Base-by-base conservation (phyloP, 2,329 filamentous ascomycete species). In the Sarocladium strictum region DNA sequence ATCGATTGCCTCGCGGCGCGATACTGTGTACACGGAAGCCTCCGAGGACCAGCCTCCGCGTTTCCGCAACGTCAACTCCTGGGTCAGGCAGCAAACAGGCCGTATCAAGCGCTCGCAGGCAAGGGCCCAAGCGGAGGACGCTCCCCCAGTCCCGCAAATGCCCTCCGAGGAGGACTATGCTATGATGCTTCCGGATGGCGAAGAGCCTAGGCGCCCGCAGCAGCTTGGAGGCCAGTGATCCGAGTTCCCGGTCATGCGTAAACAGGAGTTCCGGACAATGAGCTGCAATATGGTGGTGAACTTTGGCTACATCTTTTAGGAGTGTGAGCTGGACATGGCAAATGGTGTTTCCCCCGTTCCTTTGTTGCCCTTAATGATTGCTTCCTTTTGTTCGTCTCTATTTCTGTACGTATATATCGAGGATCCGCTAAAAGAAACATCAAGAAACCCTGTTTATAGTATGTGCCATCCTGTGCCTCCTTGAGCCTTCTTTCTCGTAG, bases 71-170 rank as follows among this genome's bases (percentile, higher is more conserved):
- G 73, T 87, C 55, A 76, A 73, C 55, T 84, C 81, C 27, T 87
- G 84, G 84, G 83, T 87, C 2, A 77, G 77, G 59, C 82, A 87
- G 63, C 84, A 87, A 65, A 77, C 77, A 9, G 77, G 76, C 2
- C 74, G 80, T 2, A 65, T 83, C 27, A 75, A 75, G 61, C 72
- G 76, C 24, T 75, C 73, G 2, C 70, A 75, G 60, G 55, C 71
- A 69, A 38, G 58, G 60, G 62, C 61, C 24, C 47, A 51, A 51
- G 62, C 59, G 7, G 58, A 62, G 17, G 62, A 68, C 19, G 62
- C 70, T 10, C 74, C 75, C 2, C 70, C 72, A 0, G 67, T 76
- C 26, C 72, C 74, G 1, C 64, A 66, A 2, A 59, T 73, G 47
- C 73, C 76, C 0, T 69, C 69, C 0, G 76, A 79, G 66, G 74